A percentile compares a stretch with the other conserved stretches of the same genome.
phyloP scores from a whole-genome alignment of 805 yeast species.

The Kazachstania africana region DNA sequence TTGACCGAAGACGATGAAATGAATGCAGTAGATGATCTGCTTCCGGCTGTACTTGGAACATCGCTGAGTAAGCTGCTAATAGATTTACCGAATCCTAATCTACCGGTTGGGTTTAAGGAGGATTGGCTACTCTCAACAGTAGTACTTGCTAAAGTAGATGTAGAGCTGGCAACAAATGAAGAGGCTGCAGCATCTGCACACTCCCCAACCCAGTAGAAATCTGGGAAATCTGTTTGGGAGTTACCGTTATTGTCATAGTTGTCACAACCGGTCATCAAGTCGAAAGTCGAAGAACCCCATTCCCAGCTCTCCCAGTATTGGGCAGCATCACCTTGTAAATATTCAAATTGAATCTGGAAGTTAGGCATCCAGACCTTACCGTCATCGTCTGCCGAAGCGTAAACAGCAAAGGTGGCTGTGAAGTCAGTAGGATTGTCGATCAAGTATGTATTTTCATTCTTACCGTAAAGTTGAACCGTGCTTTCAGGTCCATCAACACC shows the following conservation, averaged over 20 bases:
- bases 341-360: constrained; percentile 13
- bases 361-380: constrained; percentile 11
- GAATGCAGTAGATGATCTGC: no score
- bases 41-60: no score
- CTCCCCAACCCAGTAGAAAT: constrained; percentile 8
- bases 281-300: constrained; percentile 11
- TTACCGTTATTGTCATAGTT: constrained; percentile 9
- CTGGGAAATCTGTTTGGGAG: constrained; percentile 14
- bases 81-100: no score
- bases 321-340: constrained; percentile 6
- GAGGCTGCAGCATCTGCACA: neutral
- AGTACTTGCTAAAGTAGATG: no score
- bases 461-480: constrained; percentile 9
- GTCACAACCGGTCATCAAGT: constrained; percentile 13
- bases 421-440: constrained; percentile 13
- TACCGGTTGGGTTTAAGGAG: no score
- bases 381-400: constrained; percentile 2
- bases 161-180: neutral
- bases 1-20: no score
- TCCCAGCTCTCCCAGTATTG: constrained; percentile 6
- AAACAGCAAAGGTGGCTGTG: constrained; percentile 11
- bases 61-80: no score
- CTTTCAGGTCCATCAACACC: constrained; percentile 10
- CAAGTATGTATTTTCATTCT: constrained; percentile 8
- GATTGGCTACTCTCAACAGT: no score